Evolutionary conservation across 805 yeast genomes (phyloP).

Genomic region (Metschnikowia drakensbergensis): DNA sequence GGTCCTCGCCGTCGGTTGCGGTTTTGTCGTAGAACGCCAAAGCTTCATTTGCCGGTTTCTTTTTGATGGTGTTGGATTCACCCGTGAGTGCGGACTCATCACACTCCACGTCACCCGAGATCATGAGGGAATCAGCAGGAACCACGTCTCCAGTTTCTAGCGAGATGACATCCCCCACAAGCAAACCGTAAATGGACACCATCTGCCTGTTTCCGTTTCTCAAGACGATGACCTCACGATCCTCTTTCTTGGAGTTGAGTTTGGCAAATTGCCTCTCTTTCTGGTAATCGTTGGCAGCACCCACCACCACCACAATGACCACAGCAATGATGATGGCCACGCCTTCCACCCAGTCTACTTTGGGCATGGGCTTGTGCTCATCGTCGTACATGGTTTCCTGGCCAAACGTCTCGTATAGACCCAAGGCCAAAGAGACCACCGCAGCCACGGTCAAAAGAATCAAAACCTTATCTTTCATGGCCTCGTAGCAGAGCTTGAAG

Average conservation of each 20-base stretch:
- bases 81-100: conserved; percentile 95
- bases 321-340: conserved; percentile 95
- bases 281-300: conserved; percentile 94
- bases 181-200: conserved; percentile 66
- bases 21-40: conserved; percentile 28
- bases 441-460: conserved; percentile 84
- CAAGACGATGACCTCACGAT: conserved; percentile 70
- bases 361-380: conserved; percentile 72
- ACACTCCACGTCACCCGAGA: conserved; percentile 74
- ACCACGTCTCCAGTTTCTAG: conserved; percentile 93
- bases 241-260: conserved; percentile 83
- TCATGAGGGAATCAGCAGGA: conserved; percentile 80
- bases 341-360: conserved; percentile 98
- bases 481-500: conserved; percentile 66
- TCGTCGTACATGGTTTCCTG: conserved; percentile 73
- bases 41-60: conserved; percentile 51
- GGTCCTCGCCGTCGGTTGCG: conserved; percentile 34
- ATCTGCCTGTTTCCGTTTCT: conserved; percentile 66
- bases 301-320: conserved; percentile 83
- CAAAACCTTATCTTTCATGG: conserved; percentile 87
- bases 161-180: conserved; percentile 81
- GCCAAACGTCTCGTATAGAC: conserved; percentile 88
- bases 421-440: conserved; percentile 80
- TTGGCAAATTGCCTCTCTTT: conserved; percentile 91
- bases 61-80: conserved; percentile 79